Percentiles rank a stretch among this genome's conserved stretches.
Evolutionary conservation across 345 rosid genomes (phyloP).

Genomic region (Mallotus nudiflorus): DNA sequence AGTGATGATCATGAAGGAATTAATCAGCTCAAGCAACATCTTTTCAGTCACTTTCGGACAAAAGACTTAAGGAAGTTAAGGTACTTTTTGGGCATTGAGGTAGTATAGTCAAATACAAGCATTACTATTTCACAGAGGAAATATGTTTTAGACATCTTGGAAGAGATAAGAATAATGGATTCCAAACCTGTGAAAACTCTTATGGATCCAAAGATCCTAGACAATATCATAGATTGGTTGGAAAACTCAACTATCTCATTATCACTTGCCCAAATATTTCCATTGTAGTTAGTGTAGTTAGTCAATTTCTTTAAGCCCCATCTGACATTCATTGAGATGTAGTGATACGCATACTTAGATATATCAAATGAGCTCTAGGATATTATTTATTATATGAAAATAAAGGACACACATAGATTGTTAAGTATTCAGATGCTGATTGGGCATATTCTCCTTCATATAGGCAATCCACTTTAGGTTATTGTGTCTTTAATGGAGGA

Average conservation of each 20-base stretch:
- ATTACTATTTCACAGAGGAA: too few relatives aligned
- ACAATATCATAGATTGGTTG: neutral
- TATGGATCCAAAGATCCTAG: neutral
- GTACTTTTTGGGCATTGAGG: too few relatives aligned
- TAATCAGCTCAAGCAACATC: neutral
- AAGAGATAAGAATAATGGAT: neutral
- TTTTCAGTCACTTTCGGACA: neutral
- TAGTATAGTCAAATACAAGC: too few relatives aligned
- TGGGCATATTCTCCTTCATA: neutral
- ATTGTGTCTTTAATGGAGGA: neutral
- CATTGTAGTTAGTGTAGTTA: too few relatives aligned
- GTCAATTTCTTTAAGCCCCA: neutral
- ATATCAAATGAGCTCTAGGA: neutral
- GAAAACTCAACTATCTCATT: too few relatives aligned
- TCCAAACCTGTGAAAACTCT: neutral
- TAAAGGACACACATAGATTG: neutral
- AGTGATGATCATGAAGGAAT: neutral
- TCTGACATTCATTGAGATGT: neutral
- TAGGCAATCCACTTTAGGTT: neutral
- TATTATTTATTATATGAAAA: too few relatives aligned
- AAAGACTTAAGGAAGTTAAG: too few relatives aligned
- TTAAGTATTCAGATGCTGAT: neutral
- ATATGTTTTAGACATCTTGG: neutral
- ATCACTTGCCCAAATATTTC: too few relatives aligned
- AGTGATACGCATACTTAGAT: neutral